Evolutionary conservation across 208 protist species (phyloP).

Genomic region (Wallacemonas sp.): DNA sequence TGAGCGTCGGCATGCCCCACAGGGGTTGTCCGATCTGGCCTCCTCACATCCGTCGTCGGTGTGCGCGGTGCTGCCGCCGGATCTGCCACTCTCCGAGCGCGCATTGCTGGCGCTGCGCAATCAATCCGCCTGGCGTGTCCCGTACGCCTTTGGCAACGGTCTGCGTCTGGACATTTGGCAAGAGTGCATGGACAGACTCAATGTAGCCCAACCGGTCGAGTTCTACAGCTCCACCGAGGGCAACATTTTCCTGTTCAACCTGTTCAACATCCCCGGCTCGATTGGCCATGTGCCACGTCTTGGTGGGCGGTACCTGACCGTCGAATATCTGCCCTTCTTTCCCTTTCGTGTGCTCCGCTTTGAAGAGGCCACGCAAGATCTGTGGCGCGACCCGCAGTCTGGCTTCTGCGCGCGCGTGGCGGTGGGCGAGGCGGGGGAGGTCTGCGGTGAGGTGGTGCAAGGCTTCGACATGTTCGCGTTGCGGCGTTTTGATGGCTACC

Average conservation of each 20-base stretch:
- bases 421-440: slow-evolving; percentile 52
- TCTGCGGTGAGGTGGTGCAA: slow-evolving; percentile 52
- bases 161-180: slow-evolving; percentile 87
- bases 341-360: slow-evolving; percentile 51
- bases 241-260: slow-evolving; percentile 69
- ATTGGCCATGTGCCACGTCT: slow-evolving; percentile 55
- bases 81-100: slow-evolving; percentile 16
- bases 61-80: slow-evolving; percentile 15
- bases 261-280: slow-evolving; percentile 48
- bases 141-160: slow-evolving; percentile 89
- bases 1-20: slow-evolving; percentile 29
- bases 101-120: slow-evolving; percentile 10
- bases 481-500: slow-evolving; percentile 78
- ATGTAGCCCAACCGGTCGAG: slow-evolving; percentile 65
- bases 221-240: slow-evolving; percentile 92
- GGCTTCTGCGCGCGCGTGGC: slow-evolving; percentile 36
- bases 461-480: slow-evolving; percentile 65
- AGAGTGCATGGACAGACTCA: slow-evolving; percentile 48
- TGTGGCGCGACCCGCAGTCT: slow-evolving; percentile 44
- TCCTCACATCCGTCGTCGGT: neutral
- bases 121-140: slow-evolving; percentile 46
- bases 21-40: neutral
- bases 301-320: slow-evolving; percentile 32
- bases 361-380: slow-evolving; percentile 45
- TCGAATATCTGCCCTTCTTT: slow-evolving; percentile 45